Conservation (phyloP, 352 stramenopile species). For the Thraustotheca clavata region DNA sequence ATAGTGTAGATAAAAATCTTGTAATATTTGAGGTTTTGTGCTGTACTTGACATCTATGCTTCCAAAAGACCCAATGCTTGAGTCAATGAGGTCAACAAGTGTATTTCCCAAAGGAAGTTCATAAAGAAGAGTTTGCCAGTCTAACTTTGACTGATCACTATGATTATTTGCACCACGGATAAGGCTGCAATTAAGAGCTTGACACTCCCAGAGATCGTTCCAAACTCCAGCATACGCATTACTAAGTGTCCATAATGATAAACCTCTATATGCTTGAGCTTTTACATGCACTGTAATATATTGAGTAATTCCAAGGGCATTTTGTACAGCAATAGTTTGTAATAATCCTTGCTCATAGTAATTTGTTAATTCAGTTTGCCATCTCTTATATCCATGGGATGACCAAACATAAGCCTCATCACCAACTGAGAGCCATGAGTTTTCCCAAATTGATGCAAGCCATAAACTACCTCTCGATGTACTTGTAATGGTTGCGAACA, state of each 20-base stretch:
- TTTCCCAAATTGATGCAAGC: not conserved
- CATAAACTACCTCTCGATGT: not conserved
- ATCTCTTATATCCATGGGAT: not conserved
- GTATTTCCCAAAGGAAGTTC: not conserved
- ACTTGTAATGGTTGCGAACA: not conserved
- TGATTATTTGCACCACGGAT: not conserved
- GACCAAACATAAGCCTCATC: not conserved
- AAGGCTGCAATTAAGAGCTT: not conserved
- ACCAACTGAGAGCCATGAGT: not conserved
- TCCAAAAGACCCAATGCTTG: not conserved
- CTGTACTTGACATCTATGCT: not conserved
- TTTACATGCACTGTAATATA: not conserved
- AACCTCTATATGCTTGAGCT: not conserved
- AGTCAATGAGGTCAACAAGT: not conserved
- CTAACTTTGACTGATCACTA: too few relatives aligned
- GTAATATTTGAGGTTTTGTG: not conserved
- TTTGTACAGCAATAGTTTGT: not conserved
- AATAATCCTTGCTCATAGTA: not conserved
- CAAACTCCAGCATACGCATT: not conserved
- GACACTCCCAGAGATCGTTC: not conserved
- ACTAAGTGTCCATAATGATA: not conserved
- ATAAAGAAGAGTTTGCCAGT: too few relatives aligned
- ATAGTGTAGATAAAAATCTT: not conserved
- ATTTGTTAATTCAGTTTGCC: not conserved
- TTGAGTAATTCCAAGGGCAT: not conserved